phyloP scores from a whole-genome alignment of 768 basidiomycete species.

The Crucibulum laeve region DNA sequence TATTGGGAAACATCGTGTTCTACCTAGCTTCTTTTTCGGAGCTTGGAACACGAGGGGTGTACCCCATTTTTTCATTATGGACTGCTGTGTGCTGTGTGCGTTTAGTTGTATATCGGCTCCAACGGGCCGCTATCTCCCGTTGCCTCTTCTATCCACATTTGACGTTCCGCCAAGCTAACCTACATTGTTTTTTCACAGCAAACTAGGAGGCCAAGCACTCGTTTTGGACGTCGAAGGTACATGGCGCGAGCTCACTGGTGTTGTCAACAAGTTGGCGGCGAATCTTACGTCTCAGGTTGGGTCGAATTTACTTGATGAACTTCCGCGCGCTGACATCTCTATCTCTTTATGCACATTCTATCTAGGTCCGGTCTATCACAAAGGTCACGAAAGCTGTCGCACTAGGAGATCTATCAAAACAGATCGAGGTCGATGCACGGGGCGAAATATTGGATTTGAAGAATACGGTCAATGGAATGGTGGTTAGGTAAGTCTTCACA shows the following conservation, averaged over 20 bases:
- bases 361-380: slow-evolving; percentile 76
- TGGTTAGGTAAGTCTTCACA: slow-evolving; percentile 40
- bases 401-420: slow-evolving; percentile 81
- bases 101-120: not conserved
- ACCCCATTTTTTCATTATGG: not conserved
- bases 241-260: slow-evolving; percentile 81
- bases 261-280: slow-evolving; percentile 77
- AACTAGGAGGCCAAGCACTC: slow-evolving; percentile 82
- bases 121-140: not conserved
- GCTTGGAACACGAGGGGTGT: not conserved
- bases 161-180: not conserved
- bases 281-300: slow-evolving; percentile 70
- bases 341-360: too few species aligned
- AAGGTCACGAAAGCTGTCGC: slow-evolving; percentile 94
- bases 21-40: not conserved
- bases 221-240: slow-evolving; percentile 88
- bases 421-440: slow-evolving; percentile 86
- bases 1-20: too few species aligned
- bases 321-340: too few species aligned
- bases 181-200: slow-evolving; percentile 36
- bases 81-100: not conserved
- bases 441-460: slow-evolving; percentile 89
- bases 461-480: slow-evolving; percentile 60
- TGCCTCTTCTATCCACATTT: not conserved
- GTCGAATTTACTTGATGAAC: not conserved